Evolutionary conservation across 495 filamentous ascomycete genomes (phyloP), one percentile per base, ranked within the genome.

Genomic region (Amorphotheca resinae): DNA sequence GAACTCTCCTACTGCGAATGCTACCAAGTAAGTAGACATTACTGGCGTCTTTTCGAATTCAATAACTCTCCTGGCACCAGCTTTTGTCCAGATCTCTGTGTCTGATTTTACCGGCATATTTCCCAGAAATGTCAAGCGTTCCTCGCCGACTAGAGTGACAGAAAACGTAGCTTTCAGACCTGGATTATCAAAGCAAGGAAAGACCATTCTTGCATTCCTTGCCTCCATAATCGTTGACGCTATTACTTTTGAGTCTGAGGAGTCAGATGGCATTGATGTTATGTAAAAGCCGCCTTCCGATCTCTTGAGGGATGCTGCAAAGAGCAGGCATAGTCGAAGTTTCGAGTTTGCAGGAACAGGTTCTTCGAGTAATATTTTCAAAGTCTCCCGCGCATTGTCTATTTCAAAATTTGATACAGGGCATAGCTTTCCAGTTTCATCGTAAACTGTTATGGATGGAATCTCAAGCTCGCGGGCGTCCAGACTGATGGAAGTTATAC

Each of bases 11-110:
- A 87, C 68, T 46, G 84, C 73, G 53, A 85, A 85, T 2, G 82
- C 82, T 20, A 85, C 64, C 17, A 87, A 69, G 51, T 87, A 87
- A 4, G 82, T 85, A 4, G 81, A 84, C 82, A 87, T 86, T 38
- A 70, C 64, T 9, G 82, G 82, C 0, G 75, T 79, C 54, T 71
- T 72, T 69, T 80, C 80, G 68, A 85, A 87, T 34, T 69, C 79
- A 37, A 85, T 79, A 9, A 74, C 70, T 68, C 82, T 83, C 62
- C 75, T 81, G 53, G 68, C 68, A 34, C 60, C 61, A 14, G 65
- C 68, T 18, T 58, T 69, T 41, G 72, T 64, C 41, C 61, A 52
- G 16, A 80, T 61, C 33, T 80, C 73, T 26, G 68, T 67, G 63
- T 82, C 79, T 18, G 70, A 71, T 6, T 70, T 74, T 28, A 80